Conservation (phyloP, 768 basidiomycete genomes). For the Lactarius quietus region DNA sequence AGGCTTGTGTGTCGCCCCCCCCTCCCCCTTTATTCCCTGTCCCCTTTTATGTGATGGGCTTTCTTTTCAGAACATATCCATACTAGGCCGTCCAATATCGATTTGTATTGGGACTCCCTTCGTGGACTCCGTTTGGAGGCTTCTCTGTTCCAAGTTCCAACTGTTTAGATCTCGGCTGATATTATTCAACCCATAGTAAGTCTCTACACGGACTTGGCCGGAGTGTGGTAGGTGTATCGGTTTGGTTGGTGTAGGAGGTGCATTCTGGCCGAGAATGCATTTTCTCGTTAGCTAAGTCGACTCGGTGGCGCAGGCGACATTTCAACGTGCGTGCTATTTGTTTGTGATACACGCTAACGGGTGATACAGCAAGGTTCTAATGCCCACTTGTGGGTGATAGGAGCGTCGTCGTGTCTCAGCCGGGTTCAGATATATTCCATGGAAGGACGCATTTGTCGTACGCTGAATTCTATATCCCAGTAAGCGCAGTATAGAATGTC, state of each 20-base stretch:
- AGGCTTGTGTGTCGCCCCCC: constrained; percentile 8
- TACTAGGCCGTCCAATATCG: not conserved
- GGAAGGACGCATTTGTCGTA: not conserved
- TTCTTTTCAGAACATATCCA: not conserved
- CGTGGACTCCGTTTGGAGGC: not conserved
- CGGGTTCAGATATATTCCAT: not conserved
- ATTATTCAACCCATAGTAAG: not conserved
- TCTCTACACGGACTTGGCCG: not conserved
- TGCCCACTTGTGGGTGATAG: no score
- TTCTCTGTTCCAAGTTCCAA: not conserved
- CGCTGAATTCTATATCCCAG: not conserved
- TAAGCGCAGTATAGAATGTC: not conserved
- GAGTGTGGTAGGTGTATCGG: not conserved
- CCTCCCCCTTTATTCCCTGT: not conserved
- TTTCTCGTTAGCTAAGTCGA: not conserved
- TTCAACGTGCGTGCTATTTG: not conserved
- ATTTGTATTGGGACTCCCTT: not conserved
- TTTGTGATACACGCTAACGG: not conserved
- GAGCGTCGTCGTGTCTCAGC: not conserved
- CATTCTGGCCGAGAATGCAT: constrained; percentile 8
- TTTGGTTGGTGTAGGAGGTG: not conserved
- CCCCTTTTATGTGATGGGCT: not conserved
- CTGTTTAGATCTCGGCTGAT: not conserved
- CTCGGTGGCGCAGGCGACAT: not conserved
- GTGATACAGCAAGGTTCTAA: not conserved